These are phyloP conservation scores for Triglochin maritima DNA, from an alignment of 106 monocot species.

Conservation along the genomic window DNA sequence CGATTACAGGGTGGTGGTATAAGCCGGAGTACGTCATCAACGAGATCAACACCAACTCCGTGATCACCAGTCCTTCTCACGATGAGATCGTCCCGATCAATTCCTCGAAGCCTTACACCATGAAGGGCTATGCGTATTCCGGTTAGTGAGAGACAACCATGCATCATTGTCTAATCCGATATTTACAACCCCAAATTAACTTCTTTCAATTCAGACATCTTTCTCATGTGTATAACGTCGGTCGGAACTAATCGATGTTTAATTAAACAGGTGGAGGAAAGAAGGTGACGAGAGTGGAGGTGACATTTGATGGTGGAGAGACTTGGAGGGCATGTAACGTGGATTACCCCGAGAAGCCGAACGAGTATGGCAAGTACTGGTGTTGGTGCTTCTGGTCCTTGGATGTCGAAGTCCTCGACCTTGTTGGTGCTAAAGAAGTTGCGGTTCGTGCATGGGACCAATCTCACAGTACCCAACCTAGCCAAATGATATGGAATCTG, in stretches of 20 bases:
- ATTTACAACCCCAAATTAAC: too few species aligned
- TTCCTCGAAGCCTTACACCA: slow-evolving; percentile 30
- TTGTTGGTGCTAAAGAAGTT: slow-evolving; percentile 59
- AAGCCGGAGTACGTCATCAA: slow-evolving; percentile 96
- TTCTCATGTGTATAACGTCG: too few species aligned
- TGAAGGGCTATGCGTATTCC: slow-evolving; percentile 85
- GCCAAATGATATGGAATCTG: slow-evolving; percentile 93
- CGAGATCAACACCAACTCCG: slow-evolving; percentile 94
- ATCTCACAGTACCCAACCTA: slow-evolving; percentile 82
- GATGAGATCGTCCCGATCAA: slow-evolving; percentile 73
- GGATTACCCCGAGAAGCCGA: slow-evolving; percentile 73
- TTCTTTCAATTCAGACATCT: too few species aligned
- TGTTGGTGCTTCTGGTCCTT: slow-evolving; percentile 99
- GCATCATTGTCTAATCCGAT: too few species aligned
- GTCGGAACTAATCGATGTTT: too few species aligned
- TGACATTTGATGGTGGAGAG: slow-evolving; percentile 90
- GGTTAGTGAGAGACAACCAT: slow-evolving; percentile 28
- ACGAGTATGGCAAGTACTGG: slow-evolving; percentile 94
- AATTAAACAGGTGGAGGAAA: slow-evolving; percentile 53
- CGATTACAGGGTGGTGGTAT: slow-evolving; percentile 87
- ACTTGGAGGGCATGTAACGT: slow-evolving; percentile 59
- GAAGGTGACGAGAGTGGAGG: slow-evolving; percentile 89
- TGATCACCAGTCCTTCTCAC: slow-evolving; percentile 78
- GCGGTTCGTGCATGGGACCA: slow-evolving; percentile 94
- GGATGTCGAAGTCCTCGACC: slow-evolving; percentile 48